Conservation (phyloP, 75 land plant species). For the Pseudotsuga menziesii region DNA sequence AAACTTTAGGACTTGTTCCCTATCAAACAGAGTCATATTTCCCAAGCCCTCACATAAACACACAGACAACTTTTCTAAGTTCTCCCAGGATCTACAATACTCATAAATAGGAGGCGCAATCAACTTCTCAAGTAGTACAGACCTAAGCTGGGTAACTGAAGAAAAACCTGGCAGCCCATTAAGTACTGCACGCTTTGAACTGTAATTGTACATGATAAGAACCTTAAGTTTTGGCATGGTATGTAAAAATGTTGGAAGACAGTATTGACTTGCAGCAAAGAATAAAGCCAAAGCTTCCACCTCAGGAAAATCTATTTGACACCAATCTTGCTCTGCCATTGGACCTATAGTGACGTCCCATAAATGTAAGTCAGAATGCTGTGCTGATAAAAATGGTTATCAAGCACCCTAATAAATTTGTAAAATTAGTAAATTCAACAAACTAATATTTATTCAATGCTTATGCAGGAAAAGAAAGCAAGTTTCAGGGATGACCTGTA, state of each 20-base stretch:
- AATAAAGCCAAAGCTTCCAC: slow-evolving; percentile 51
- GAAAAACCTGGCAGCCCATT: neutral
- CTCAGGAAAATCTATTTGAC: slow-evolving; percentile 37
- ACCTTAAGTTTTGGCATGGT: slow-evolving; percentile 46
- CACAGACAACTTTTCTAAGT: slow-evolving; percentile 37
- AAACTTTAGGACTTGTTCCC: slow-evolving; percentile 18
- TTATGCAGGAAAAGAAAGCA: neutral
- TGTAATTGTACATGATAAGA: slow-evolving; percentile 32
- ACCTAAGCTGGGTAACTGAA: slow-evolving; percentile 28
- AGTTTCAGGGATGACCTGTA: too few relatives aligned
- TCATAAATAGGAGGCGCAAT: slow-evolving; percentile 18
- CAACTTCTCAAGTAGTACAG: slow-evolving; percentile 54
- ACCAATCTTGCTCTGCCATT: slow-evolving; percentile 55
- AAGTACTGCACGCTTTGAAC: neutral
- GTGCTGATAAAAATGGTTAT: too few relatives aligned
- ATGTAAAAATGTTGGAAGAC: slow-evolving; percentile 46
- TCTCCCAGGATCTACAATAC: slow-evolving; percentile 13
- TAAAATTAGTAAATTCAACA: neutral
- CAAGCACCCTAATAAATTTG: too few relatives aligned
- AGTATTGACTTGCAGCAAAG: slow-evolving; percentile 36
- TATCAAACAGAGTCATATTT: slow-evolving; percentile 2
- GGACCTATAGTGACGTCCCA: slow-evolving; percentile 27
- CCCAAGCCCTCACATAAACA: slow-evolving; percentile 32
- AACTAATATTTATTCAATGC: neutral
- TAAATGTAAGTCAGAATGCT: too few relatives aligned